A percentile compares a stretch with the other conserved stretches of the same genome.
phyloP scores from a whole-genome alignment of 2,329 filamentous ascomycete genomes.

The Verticillium albo-atrum region DNA sequence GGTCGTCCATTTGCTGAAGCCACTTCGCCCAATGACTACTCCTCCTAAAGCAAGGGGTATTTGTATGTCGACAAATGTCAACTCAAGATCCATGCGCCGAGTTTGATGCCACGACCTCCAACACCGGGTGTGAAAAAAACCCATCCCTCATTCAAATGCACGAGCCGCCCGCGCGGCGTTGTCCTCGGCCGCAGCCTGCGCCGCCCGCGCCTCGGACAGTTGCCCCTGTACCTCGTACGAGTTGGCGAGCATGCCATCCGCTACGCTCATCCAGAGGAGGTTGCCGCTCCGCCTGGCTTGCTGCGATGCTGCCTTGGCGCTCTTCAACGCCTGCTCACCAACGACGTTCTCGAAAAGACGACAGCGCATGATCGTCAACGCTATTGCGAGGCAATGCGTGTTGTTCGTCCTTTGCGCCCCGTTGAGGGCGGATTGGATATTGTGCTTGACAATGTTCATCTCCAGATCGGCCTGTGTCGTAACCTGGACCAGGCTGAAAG shows the following conservation, averaged over 20 bases:
- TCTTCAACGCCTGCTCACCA: constrained; percentile 75
- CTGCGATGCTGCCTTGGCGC: constrained; percentile 62
- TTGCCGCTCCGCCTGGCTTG: constrained; percentile 69
- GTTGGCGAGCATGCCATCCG: constrained; percentile 72
- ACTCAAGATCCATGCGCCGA: background rate
- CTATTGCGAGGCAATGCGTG: constrained; percentile 75
- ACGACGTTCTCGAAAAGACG: constrained; percentile 79
- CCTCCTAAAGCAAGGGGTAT: background rate
- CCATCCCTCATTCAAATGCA: background rate
- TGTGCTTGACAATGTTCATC: constrained; percentile 73
- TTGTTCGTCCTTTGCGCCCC: constrained; percentile 68
- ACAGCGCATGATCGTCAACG: constrained; percentile 79
- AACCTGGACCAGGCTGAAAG: constrained; percentile 72
- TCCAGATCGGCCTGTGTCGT: constrained; percentile 60
- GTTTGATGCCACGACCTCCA: background rate
- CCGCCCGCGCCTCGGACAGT: constrained; percentile 32
- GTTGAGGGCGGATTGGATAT: constrained; percentile 68
- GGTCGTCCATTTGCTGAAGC: background rate
- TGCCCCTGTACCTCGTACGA: constrained; percentile 71
- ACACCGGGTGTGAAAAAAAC: background rate
- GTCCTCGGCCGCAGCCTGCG: constrained; percentile 35
- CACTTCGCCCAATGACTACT: background rate
- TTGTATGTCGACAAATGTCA: background rate
- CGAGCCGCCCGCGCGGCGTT: constrained; percentile 31
- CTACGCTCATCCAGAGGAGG: constrained; percentile 74